These are phyloP conservation scores for Tranzscheliella williamsii DNA, from an alignment of 1,284 basidiomycete genomes.

Conservation along the genomic window DNA sequence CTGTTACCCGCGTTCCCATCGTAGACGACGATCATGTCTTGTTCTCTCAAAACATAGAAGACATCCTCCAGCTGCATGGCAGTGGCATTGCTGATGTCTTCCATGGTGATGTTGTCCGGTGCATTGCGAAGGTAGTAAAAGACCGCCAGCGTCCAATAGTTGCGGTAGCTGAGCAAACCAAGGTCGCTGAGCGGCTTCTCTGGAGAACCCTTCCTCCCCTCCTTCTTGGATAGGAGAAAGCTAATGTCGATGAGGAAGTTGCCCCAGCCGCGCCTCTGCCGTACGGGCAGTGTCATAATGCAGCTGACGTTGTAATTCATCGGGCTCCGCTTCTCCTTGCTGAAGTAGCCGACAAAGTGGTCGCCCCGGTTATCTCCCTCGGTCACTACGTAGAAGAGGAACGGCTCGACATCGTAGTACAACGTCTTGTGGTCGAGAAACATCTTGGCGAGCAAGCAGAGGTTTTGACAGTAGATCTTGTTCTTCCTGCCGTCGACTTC, in stretches of 20 bases:
- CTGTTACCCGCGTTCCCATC: slow-evolving; percentile 42
- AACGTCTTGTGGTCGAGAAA: slow-evolving; percentile 99
- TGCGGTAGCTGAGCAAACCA: slow-evolving; percentile 87
- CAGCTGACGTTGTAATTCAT: slow-evolving; percentile 93
- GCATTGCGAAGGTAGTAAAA: slow-evolving; percentile 65
- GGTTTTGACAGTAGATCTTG: slow-evolving; percentile 98
- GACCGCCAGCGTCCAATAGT: slow-evolving; percentile 91
- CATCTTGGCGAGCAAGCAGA: slow-evolving; percentile 98
- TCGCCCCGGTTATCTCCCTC: slow-evolving; percentile 86
- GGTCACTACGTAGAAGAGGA: slow-evolving; percentile 97
- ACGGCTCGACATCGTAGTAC: slow-evolving; percentile 99
- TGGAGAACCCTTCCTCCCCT: slow-evolving; percentile 91
- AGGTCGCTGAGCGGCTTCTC: slow-evolving; percentile 97
- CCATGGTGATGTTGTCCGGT: slow-evolving; percentile 24
- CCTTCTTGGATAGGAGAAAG: slow-evolving; percentile 94
- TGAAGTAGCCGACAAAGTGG: slow-evolving; percentile 97
- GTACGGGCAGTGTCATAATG: slow-evolving; percentile 97
- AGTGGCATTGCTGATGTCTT: slow-evolving; percentile 83
- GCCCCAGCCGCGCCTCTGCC: slow-evolving; percentile 88
- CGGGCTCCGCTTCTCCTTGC: slow-evolving; percentile 95
- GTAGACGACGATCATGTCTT: slow-evolving; percentile 73
- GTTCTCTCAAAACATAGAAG: slow-evolving; percentile 74
- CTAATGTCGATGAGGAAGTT: slow-evolving; percentile 82
- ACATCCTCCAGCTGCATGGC: slow-evolving; percentile 91
- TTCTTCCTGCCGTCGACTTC: slow-evolving; percentile 98